Conservation (phyloP, 2,329 filamentous ascomycete species). For the Phaeomoniella chlamydospora region DNA sequence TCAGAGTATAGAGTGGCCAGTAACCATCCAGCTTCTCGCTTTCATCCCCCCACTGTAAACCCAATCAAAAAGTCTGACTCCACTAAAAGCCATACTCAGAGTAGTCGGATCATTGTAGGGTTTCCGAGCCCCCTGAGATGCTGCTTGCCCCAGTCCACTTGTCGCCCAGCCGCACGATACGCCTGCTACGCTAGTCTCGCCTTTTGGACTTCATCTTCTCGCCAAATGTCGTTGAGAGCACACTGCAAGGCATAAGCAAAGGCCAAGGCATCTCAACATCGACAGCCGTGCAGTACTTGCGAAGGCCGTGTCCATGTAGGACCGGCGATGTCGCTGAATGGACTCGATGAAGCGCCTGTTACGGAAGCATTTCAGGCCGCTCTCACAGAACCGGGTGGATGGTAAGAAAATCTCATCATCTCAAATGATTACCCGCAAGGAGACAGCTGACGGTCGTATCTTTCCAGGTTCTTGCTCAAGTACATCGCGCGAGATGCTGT, state of each 20-base stretch:
- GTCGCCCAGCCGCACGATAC: constrained; percentile 1
- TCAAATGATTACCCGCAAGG: no score
- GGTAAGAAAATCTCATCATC: constrained; percentile 55
- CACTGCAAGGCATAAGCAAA: no score
- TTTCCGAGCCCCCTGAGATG: neutral
- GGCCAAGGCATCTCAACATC: no score
- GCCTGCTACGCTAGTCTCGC: neutral
- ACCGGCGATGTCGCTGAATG: constrained; percentile 78
- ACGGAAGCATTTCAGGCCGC: constrained; percentile 74
- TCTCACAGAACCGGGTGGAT: constrained; percentile 75
- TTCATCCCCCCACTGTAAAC: no score
- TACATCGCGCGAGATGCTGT: constrained; percentile 83
- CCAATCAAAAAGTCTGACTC: no score
- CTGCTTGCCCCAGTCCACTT: constrained; percentile 1
- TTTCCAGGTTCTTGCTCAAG: constrained; percentile 75
- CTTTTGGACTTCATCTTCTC: no score
- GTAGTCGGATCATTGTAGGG: no score
- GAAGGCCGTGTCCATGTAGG: constrained; percentile 6
- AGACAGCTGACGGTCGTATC: constrained; percentile 3
- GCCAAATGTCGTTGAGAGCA: no score
- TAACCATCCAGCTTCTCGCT: no score
- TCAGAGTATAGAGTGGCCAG: no score
- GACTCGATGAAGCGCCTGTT: constrained; percentile 68
- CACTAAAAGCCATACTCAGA: no score
- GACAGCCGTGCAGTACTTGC: no score